Evolutionary conservation across 2,329 filamentous ascomycete genomes (phyloP).

Genomic region (Xylariaceae sp.): DNA sequence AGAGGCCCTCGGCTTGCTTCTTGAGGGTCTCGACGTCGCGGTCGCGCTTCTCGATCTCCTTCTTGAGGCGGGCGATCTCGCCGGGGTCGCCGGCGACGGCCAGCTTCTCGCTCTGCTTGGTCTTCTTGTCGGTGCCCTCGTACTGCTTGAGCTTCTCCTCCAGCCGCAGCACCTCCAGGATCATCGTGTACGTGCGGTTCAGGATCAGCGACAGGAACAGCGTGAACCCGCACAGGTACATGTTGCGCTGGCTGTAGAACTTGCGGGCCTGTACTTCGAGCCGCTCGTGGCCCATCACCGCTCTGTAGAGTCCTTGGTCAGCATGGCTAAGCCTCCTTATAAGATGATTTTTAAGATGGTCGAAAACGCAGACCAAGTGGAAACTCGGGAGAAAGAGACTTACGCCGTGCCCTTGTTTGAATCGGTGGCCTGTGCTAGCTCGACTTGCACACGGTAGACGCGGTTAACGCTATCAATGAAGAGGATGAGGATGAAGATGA

Average conservation of each 20-base stretch:
- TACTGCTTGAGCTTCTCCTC: slow-evolving; percentile 88
- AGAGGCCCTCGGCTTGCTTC: slow-evolving; percentile 86
- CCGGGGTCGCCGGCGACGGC: slow-evolving; percentile 72
- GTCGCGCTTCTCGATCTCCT: slow-evolving; percentile 78
- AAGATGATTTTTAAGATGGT: slow-evolving; percentile 12
- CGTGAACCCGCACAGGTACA: slow-evolving; percentile 99
- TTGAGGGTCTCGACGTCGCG: slow-evolving; percentile 83
- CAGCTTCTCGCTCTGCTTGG: slow-evolving; percentile 73
- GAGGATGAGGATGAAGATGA: slow-evolving; percentile 97
- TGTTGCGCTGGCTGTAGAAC: slow-evolving; percentile 99
- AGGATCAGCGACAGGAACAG: slow-evolving; percentile 98
- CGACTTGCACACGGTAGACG: slow-evolving; percentile 94
- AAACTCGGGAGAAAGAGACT: slow-evolving; percentile 34
- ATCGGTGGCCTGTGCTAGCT: slow-evolving; percentile 75
- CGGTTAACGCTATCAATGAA: slow-evolving; percentile 96
- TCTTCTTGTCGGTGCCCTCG: slow-evolving; percentile 64
- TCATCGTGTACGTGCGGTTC: slow-evolving; percentile 98
- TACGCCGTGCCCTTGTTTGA: slow-evolving; percentile 51
- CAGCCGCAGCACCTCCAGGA: slow-evolving; percentile 85
- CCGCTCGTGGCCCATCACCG: slow-evolving; percentile 86
- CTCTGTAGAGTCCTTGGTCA: slow-evolving; percentile 34
- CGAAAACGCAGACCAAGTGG: background rate
- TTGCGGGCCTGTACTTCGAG: slow-evolving; percentile 99
- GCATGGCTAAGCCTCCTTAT: too few species aligned
- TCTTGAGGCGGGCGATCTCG: slow-evolving; percentile 70